Conservation (phyloP, 1,139 yeast genomes). For the Komagataea norvegica region DNA sequence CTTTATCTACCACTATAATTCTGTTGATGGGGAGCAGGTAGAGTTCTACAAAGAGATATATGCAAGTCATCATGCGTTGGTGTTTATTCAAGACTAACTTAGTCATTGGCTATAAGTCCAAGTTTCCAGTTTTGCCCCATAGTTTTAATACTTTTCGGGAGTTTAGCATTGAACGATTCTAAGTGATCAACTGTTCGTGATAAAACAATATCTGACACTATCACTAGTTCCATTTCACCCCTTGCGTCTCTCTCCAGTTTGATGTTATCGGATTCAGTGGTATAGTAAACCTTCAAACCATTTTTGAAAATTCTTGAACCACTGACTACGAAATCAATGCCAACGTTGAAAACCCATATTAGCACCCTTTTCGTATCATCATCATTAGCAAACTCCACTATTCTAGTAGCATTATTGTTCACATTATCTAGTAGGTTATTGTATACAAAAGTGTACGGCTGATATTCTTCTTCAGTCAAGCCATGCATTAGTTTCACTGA, state of each 20-base stretch:
- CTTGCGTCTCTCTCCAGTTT: conserved; percentile 27
- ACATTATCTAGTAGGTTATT: conserved; percentile 41
- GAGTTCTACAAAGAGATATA: background rate
- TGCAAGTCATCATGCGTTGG: background rate
- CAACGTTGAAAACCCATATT: conserved; percentile 58
- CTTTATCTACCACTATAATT: no score
- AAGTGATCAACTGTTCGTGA: conserved; percentile 30
- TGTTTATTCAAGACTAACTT: no score
- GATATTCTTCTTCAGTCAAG: conserved; percentile 27
- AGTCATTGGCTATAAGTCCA: conserved; percentile 24
- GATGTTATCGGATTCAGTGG: conserved; percentile 23
- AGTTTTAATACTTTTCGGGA: conserved; percentile 33
- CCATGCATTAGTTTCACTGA: conserved; percentile 34
- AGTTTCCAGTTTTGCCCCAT: conserved; percentile 31
- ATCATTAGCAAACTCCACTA: conserved; percentile 31
- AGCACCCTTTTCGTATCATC: conserved; percentile 25
- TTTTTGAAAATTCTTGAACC: conserved; percentile 24
- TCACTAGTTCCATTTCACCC: conserved; percentile 37
- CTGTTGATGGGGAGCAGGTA: no score
- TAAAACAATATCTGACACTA: conserved; percentile 30
- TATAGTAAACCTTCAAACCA: conserved; percentile 43
- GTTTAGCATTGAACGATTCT: conserved; percentile 25
- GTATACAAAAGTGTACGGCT: conserved; percentile 36
- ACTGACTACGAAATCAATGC: conserved; percentile 33
- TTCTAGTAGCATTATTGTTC: conserved; percentile 43